A percentile compares a stretch with the other conserved stretches of the same genome.
Evolutionary conservation across 805 yeast species (phyloP).

Genomic region (Cyberlindnera petersonii): DNA sequence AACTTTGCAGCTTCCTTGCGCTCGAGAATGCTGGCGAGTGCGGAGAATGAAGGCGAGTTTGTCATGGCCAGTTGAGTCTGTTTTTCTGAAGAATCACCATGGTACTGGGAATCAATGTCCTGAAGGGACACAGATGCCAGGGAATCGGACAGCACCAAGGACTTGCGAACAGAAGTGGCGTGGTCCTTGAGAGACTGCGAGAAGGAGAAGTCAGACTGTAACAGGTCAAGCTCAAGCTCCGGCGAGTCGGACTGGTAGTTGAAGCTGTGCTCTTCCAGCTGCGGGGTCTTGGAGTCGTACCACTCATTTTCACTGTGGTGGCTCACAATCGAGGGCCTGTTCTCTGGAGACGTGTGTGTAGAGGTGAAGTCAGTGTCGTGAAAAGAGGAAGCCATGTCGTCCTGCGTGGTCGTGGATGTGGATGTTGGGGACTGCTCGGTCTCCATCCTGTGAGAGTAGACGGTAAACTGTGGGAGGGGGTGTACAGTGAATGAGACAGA

Average conservation of each 20-base stretch:
- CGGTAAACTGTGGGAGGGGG: background rate
- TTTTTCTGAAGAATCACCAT: conserved; percentile 1
- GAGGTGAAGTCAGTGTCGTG: conserved; percentile 14
- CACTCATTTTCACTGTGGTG: conserved; percentile 3
- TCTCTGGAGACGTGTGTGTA: conserved; percentile 9
- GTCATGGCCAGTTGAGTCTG: conserved; percentile 31
- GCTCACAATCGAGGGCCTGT: background rate
- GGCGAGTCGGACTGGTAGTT: conserved; percentile 19
- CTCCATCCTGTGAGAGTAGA: background rate
- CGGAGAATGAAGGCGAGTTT: conserved; percentile 41
- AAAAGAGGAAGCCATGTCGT: conserved; percentile 13
- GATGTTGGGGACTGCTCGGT: conserved; percentile 11
- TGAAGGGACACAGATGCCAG: conserved; percentile 19
- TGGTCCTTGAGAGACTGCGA: conserved; percentile 19
- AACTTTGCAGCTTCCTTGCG: conserved; percentile 31
- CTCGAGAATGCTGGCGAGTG: conserved; percentile 37
- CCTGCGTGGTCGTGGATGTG: conserved; percentile 9
- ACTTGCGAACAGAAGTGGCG: conserved; percentile 21
- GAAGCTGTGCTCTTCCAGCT: conserved; percentile 5
- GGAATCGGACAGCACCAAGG: conserved; percentile 25
- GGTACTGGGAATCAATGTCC: background rate
- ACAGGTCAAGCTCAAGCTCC: conserved; percentile 19
- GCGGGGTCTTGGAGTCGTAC: conserved; percentile 13
- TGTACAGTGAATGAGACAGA: too few species aligned
- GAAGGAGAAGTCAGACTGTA: conserved; percentile 22